Percentiles rank a stretch among this genome's conserved stretches.
phyloP scores from a whole-genome alignment of 768 basidiomycete species.

The Arthromyces matolae region DNA sequence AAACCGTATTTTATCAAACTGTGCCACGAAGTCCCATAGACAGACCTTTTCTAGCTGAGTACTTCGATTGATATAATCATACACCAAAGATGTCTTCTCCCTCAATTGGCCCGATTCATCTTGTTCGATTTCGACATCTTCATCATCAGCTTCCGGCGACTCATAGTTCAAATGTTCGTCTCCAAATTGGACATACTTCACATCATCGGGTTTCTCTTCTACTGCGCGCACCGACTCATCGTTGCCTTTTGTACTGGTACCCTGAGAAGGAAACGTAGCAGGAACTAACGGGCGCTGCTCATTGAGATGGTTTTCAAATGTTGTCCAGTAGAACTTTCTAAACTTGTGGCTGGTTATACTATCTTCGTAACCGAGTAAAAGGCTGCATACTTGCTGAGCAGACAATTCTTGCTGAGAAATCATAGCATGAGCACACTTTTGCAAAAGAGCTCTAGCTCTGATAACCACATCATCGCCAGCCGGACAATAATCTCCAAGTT shows the following conservation, averaged over 20 bases:
- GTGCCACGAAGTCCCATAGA: neutral
- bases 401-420: slow-evolving; percentile 38
- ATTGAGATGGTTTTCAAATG: slow-evolving; percentile 26
- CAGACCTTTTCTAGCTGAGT: neutral
- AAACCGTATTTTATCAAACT: neutral
- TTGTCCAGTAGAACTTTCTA: slow-evolving; percentile 31
- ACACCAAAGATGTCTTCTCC: slow-evolving; percentile 6
- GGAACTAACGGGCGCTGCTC: no score
- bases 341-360: slow-evolving; percentile 36
- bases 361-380: slow-evolving; percentile 31
- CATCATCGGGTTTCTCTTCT: no score
- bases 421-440: slow-evolving; percentile 34
- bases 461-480: slow-evolving; percentile 14
- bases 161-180: no score
- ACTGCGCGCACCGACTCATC: no score
- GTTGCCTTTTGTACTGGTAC: no score
- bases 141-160: neutral
- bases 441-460: slow-evolving; percentile 30
- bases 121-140: neutral
- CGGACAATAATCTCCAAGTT: slow-evolving; percentile 20
- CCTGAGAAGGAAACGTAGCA: no score
- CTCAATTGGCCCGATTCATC: neutral
- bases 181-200: no score
- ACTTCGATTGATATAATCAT: neutral
- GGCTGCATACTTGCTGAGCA: slow-evolving; percentile 32